A percentile compares a stretch with the other conserved stretches of the same genome.
phyloP scores from a whole-genome alignment of 768 basidiomycete genomes.

The Dendrothele bispora region DNA sequence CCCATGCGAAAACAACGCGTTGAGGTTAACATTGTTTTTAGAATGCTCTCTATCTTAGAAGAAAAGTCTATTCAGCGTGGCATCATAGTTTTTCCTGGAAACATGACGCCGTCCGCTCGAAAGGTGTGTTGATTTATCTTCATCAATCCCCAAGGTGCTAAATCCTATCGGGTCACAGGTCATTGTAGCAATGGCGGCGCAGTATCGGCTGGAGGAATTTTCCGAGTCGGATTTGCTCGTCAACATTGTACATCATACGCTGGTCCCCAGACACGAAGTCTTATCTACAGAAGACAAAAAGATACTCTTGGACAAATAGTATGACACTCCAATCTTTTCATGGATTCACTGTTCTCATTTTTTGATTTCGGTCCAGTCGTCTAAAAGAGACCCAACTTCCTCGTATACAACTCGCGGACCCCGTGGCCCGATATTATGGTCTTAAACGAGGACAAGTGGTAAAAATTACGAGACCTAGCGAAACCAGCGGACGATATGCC shows the following conservation, averaged over 20 bases:
- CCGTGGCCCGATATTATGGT: conserved; percentile 98
- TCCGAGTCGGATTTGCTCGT: conserved; percentile 95
- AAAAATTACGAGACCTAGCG: conserved; percentile 95
- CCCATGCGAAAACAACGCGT: neutral
- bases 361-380: conserved; percentile 58
- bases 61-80: conserved; percentile 89
- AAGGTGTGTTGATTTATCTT: too few species aligned
- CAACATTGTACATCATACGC: conserved; percentile 94
- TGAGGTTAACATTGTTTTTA: conserved; percentile 28
- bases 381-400: conserved; percentile 97
- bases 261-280: conserved; percentile 93
- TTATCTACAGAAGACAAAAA: conserved; percentile 86
- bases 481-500: conserved; percentile 92
- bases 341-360: conserved; percentile 1
- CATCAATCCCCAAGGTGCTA: conserved; percentile 4
- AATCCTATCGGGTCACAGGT: conserved; percentile 51
- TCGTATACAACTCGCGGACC: conserved; percentile 93
- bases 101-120: conserved; percentile 95
- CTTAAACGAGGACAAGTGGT: conserved; percentile 94
- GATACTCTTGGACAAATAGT: conserved; percentile 89
- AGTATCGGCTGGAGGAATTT: conserved; percentile 93
- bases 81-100: conserved; percentile 93
- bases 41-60: conserved; percentile 87
- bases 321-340: conserved; percentile 33
- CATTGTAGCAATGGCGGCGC: conserved; percentile 83